Evolutionary conservation across 371 early-diverging fungal genomes (phyloP), one percentile per base, ranked within the genome.

Genomic region (Mucor racemosus): DNA sequence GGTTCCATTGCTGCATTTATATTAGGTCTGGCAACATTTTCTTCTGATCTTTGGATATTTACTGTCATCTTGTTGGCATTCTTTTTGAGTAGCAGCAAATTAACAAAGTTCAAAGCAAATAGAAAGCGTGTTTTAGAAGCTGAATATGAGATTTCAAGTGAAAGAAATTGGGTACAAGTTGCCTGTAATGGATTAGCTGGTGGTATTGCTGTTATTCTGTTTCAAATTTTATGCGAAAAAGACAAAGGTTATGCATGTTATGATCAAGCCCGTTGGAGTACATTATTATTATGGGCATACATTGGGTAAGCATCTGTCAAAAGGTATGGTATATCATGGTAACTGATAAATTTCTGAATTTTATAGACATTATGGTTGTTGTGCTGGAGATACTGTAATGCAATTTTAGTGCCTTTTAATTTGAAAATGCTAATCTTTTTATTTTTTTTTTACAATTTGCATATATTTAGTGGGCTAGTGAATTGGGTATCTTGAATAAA

Each of bases 341-440:
- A n/a, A n/a, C n/a, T n/a, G n/a, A n/a, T n/a, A n/a, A n/a, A n/a
- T n/a, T n/a, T n/a, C n/a, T n/a, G n/a, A n/a, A 39, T 64, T 62
- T 26, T 66, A 62, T 57, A 86, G 85, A 15, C 93, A 94, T 68
- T 95, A 95, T 76, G 92, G 91, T 7, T 92, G 92, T 65, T 94
- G 94, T 67, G 88, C 88, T 53, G 96, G 93, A 35, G 96, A 96
- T 72, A 94, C 96, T 46, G 89, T 87, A 84, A 58, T n/a, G 77
- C 42, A n/a, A 14, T 9, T 17, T 5, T 26, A 35, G 8, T 10
- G 60, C 17, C 44, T 53, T 58, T n/a, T n/a, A n/a, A n/a, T n/a
- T n/a, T n/a, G n/a, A n/a, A n/a, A n/a, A n/a, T n/a, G n/a, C n/a
- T n/a, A n/a, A n/a, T n/a, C n/a, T n/a, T n/a, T n/a, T n/a, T n/a